Base-by-base conservation (phyloP, 2,329 filamentous ascomycete genomes). In the Hypoxylon sp. region DNA sequence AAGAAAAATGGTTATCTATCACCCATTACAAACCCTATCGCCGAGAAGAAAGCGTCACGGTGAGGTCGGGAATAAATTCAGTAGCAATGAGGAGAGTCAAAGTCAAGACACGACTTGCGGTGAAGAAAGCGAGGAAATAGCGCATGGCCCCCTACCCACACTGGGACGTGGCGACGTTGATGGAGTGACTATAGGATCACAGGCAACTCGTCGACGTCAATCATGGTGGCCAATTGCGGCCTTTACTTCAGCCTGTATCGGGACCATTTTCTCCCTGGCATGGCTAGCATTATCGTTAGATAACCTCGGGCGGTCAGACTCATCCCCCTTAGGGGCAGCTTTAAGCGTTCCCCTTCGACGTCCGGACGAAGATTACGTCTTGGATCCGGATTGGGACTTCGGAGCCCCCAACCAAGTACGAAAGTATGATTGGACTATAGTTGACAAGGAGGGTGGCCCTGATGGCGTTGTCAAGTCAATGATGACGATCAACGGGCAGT, bases 401-500 rank as follows among this genome's bases (percentile, higher is more conserved):
- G 50, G 80, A 17, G 84, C 86, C 0, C 71, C 81, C 2, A 83
- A 85, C 0, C 83, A 82, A 14, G 83, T 82, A 1, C 84, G 90
- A 71, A 84, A 87, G 69, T 90, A 89, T 73, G 79, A 84, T 67
- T 92, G 89, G 89, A 86, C 81, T 0, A 85, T 92, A 31, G 76
- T 80, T 9, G 87, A 91, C 66, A 85, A 85, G 33, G 80, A 83
- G 0, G 83, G 87, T 46, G 90, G 88, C 59, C 90, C 90, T 0
- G 88, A 92, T 72, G 90, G 87, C 3, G 78, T 89, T 19, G 83
- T 79, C 47, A 83, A 85, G 19, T 84, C 82, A 8, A 86, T 91
- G 83, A 86, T 94, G 58, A 87, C 90, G 39, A 92, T 94, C 80
- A 94, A 95, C 75, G 89, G 89, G 37, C 84, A 91, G 75, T 94